Evolutionary conservation across 805 yeast genomes (phyloP).

Genomic region (Nakazawaea populi): DNA sequence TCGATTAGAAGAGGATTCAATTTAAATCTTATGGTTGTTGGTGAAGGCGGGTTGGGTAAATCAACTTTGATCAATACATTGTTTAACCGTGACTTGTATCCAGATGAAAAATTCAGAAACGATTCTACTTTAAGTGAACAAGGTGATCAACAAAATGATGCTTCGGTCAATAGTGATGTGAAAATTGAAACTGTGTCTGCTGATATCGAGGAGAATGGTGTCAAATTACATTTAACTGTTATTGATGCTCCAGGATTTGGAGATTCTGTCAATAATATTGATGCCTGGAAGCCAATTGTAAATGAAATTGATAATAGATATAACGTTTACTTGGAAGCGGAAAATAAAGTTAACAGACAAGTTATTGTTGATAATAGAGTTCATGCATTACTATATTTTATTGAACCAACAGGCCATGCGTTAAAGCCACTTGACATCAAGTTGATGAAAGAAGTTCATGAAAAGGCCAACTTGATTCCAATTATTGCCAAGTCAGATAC

Average conservation of each 20-base stretch:
- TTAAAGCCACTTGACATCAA: slow-evolving; percentile 83
- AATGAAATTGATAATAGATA: slow-evolving; percentile 84
- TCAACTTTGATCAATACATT: slow-evolving; percentile 87
- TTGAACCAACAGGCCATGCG: slow-evolving; percentile 96
- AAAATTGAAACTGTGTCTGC: slow-evolving; percentile 55
- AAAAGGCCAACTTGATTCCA: slow-evolving; percentile 90
- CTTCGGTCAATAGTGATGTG: slow-evolving; percentile 29
- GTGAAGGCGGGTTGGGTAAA: slow-evolving; percentile 91
- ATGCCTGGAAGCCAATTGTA: slow-evolving; percentile 85
- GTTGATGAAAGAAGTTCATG: slow-evolving; percentile 82
- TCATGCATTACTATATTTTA: slow-evolving; percentile 89
- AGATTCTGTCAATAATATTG: slow-evolving; percentile 73
- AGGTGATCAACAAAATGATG: neutral
- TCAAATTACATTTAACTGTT: slow-evolving; percentile 75
- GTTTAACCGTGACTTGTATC: slow-evolving; percentile 63
- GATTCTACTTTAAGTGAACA: neutral
- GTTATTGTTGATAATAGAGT: slow-evolving; percentile 73
- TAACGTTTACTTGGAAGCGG: slow-evolving; percentile 84
- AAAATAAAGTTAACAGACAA: slow-evolving; percentile 74
- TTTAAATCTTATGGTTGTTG: slow-evolving; percentile 84
- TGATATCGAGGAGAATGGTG: slow-evolving; percentile 91
- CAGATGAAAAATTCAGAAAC: slow-evolving; percentile 12
- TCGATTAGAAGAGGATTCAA: slow-evolving; percentile 85
- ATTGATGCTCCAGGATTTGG: slow-evolving; percentile 95
- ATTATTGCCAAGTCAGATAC: slow-evolving; percentile 94